Base-by-base conservation (phyloP, 441 rosid genomes). In the Viola pubescens region DNA sequence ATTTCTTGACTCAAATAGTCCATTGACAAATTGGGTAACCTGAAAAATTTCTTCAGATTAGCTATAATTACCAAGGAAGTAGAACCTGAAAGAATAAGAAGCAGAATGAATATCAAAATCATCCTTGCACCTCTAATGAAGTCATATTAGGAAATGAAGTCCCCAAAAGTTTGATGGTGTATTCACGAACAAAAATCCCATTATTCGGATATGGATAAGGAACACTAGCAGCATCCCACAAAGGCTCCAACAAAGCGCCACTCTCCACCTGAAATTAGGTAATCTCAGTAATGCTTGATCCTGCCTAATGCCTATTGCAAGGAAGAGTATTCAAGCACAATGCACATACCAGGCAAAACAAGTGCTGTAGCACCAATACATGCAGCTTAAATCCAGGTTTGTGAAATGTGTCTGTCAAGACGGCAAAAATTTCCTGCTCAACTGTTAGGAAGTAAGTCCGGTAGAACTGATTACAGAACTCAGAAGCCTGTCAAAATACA, bases 301-400 rank as follows among this genome's bases (percentile, higher is more conserved):
- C 16, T 44, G 40, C 43, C 4, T 47, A 43, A 45, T 7, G 34
- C 47, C 40, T 6, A 34, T 48, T 54, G 12, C 40, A 53, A 40
- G 48, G 55, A 61, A 11, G 9, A 51, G 26, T 47, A 11, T 43
- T n/a, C 62, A 42, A 6, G 37, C 9, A 53, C 3, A 65, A 63
- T 46, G 52, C 41, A 54, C 55, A 59, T 84, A 91, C 99, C 90
- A 88, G 66, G 76, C 89, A 87, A 76, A 91, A 84, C 56, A 91
- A 79, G 69, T 88, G 97, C 63, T 91, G 98, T 38, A 94, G 79
- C 66, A 94, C 97, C 52, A 80, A 73, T 60, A 91, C 97, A 61
- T 94, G 99, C 77, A 94, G 70, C 88, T 94, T 94, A 84, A 94
- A 94, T 51, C 99, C 98, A 75, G 99, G 99, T 71, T 94, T 94